These are phyloP conservation scores for Gracilaria vermiculophylla DNA, from an alignment of 23 red algal species.

Conservation along the genomic window DNA sequence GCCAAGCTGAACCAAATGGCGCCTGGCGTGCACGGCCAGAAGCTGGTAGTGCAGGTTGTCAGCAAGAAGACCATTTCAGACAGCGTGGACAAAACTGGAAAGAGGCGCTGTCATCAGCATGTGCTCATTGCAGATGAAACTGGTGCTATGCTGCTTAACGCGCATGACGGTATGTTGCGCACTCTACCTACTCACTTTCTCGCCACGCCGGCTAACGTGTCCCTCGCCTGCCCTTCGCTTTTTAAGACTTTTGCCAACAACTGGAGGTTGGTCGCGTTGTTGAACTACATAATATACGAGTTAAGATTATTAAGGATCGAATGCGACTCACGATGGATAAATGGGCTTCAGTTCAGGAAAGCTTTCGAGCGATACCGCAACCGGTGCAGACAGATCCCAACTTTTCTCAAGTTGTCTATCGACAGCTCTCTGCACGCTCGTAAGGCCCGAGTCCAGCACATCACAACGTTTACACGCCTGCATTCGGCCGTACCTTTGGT, in stretches of 20 bases:
- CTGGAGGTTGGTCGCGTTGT: neutral
- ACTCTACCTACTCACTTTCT: neutral
- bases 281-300: neutral
- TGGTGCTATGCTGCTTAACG: constrained; percentile 4
- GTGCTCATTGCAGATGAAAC: neutral
- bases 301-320: neutral
- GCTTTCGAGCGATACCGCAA: constrained; percentile 6
- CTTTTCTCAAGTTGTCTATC: constrained; percentile 9
- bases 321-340: constrained; percentile 36
- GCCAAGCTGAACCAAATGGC: neutral
- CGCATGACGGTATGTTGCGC: constrained; percentile 7
- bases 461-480: neutral
- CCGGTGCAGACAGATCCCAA: constrained; percentile 8
- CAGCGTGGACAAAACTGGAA: neutral
- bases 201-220: no score
- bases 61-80: neutral
- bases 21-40: neutral
- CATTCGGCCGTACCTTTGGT: neutral
- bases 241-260: neutral
- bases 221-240: no score
- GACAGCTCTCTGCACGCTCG: neutral
- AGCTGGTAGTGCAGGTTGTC: neutral
- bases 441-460: neutral
- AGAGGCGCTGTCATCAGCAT: neutral
- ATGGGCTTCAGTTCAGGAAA: neutral